Evolutionary conservation across 768 basidiomycete genomes (phyloP), one percentile per base, ranked within the genome.

Genomic region (Boletellus emodensis): DNA sequence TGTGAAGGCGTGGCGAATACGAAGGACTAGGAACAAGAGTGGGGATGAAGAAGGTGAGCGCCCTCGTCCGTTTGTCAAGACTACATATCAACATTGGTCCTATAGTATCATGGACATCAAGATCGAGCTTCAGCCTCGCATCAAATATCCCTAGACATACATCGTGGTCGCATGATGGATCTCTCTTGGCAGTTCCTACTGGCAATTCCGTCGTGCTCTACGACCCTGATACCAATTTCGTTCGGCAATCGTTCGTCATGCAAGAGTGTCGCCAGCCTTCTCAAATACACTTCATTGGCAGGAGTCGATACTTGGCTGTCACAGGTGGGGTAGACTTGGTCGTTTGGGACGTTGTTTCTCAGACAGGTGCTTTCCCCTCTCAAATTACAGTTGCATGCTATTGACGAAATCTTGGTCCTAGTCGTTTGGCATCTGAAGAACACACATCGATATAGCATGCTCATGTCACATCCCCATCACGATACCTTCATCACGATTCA

Each of bases 111-210:
- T 98, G 94, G 94, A 76, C 83, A n/a, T 75, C 81, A 40, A 83
- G 87, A 44, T 86, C 91, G 3, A 80, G 83, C 2, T 77, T 90
- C 57, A 72, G 67, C 37, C 88, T 87, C 62, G 87, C 85, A 39
- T 72, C 75, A n/a, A 79, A 83, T 61, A 70, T 74, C 44, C 89
- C 93, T 30, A 75, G 74, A 46, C 75, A 83, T 55, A 72, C 79
- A 0, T 77, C 83, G 1, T 96, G 93, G 84, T 90, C 94, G 6
- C 77, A 75, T 4, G 96, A 99, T 65, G 86, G 82, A 9, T 94
- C 94, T 6, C 74, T 99, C 30, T 72, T 98, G 40, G 87, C 86
- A 12, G 77, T 94, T 18, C 75, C 84, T 12, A 77, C 87, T 46
- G 83, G 82, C 0, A 63, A 77, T 14, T 80, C 80, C 52, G 75